phyloP scores from a whole-genome alignment of 345 rosid species.

The Isatis tinctoria region DNA sequence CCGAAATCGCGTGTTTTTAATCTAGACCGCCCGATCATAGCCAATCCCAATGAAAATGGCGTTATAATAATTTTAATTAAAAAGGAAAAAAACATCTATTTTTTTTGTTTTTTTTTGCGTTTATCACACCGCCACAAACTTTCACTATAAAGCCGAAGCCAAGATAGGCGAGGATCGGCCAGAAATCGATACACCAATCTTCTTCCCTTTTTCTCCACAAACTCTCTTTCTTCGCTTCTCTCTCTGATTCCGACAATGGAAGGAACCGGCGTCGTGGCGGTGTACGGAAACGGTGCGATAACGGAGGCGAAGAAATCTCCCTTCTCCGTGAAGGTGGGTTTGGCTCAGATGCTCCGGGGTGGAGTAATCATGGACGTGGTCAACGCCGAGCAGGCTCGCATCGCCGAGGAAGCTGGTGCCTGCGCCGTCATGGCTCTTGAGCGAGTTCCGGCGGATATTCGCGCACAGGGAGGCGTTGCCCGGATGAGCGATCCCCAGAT shows the following conservation, averaged over 20 bases:
- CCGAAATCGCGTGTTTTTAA: neutral
- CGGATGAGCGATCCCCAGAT: slow-evolving; percentile 75
- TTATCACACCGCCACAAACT: slow-evolving; percentile 30
- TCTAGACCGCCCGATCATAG: slow-evolving; percentile 19
- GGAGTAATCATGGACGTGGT: slow-evolving; percentile 87
- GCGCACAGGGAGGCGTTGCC: slow-evolving; percentile 75
- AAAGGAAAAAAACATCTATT: neutral
- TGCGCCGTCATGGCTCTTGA: slow-evolving; percentile 83
- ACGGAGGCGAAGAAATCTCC: slow-evolving; percentile 68
- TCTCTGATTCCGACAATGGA: slow-evolving; percentile 40
- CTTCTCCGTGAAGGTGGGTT: slow-evolving; percentile 76
- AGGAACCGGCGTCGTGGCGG: slow-evolving; percentile 73
- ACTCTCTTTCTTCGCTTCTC: neutral
- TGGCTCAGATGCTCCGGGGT: slow-evolving; percentile 86
- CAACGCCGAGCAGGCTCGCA: slow-evolving; percentile 63
- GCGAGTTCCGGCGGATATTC: slow-evolving; percentile 72
- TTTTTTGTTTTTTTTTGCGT: neutral
- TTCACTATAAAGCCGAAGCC: slow-evolving; percentile 23
- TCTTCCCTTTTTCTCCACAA: slow-evolving; percentile 11
- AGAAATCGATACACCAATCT: slow-evolving; percentile 22
- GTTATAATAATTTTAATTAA: neutral
- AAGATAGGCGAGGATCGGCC: slow-evolving; percentile 33
- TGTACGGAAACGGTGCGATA: slow-evolving; percentile 68
- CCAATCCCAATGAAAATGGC: neutral
- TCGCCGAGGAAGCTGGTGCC: slow-evolving; percentile 81